Evolutionary conservation across 306 rosid species (phyloP).

Genomic region (Pyrus bretschneideri): DNA sequence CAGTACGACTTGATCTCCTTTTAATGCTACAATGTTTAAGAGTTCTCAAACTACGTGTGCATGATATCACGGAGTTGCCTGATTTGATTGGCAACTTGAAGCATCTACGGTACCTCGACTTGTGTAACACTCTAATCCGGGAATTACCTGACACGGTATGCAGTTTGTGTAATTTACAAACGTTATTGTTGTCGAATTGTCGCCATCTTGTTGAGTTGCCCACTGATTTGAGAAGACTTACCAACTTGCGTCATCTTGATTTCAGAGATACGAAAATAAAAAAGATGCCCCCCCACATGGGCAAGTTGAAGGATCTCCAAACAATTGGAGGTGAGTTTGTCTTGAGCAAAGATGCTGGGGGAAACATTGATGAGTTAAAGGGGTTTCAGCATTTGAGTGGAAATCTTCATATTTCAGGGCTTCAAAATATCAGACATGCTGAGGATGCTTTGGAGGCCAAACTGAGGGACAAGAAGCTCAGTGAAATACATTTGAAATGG

Average conservation of each 20-base stretch:
- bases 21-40: not conserved
- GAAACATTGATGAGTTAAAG: no score
- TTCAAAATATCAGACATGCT: no score
- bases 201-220: not conserved
- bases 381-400: no score
- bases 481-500: no score
- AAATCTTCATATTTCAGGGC: no score
- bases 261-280: not conserved
- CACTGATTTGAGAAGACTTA: not conserved
- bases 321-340: no score
- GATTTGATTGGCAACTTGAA: not conserved
- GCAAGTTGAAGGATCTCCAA: not conserved
- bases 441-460: no score
- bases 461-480: no score
- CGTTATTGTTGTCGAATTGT: not conserved
- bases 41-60: not conserved
- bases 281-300: conserved; percentile 1
- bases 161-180: conserved; percentile 2
- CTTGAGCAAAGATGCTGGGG: no score
- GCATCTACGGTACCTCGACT: not conserved
- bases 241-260: conserved; percentile 4
- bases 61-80: not conserved
- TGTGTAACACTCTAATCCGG: not conserved
- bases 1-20: not conserved
- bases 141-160: not conserved